phyloP scores from a whole-genome alignment of 2,329 filamentous ascomycete genomes.

The Exophiala mesophila region DNA sequence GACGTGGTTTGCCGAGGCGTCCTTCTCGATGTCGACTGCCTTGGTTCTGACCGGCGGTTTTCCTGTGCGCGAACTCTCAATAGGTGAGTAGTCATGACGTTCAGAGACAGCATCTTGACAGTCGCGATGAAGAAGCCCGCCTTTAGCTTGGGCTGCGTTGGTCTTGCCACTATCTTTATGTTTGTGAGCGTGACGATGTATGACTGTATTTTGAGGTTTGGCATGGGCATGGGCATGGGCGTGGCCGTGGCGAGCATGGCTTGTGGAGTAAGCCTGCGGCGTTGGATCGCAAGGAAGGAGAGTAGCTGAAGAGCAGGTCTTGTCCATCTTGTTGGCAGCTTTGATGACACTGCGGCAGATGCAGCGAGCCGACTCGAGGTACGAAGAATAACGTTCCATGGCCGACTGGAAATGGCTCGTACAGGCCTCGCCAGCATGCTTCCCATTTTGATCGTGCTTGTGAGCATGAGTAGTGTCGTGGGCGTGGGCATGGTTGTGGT shows the following conservation, averaged over 20 bases:
- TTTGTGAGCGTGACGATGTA: background rate
- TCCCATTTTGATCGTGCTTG: conserved; percentile 18
- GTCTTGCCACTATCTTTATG: background rate
- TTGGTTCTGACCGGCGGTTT: background rate
- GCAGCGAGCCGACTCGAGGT: conserved; percentile 25
- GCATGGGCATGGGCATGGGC: background rate
- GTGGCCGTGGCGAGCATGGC: background rate
- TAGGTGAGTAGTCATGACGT: background rate
- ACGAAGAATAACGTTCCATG: conserved; percentile 23
- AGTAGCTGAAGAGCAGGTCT: background rate
- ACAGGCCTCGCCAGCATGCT: conserved; percentile 17
- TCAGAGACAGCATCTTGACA: too few species aligned
- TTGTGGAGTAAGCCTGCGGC: background rate
- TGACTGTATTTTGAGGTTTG: background rate
- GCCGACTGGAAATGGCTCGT: conserved; percentile 21
- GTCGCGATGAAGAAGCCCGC: background rate
- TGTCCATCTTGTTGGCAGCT: background rate
- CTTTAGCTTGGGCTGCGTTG: background rate
- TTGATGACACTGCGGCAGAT: conserved; percentile 17
- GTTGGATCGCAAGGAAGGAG: background rate
- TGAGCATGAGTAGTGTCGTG: conserved; percentile 3
- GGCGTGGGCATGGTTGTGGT: background rate
- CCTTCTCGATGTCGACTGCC: conserved; percentile 4
- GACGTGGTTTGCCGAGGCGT: conserved; percentile 4
- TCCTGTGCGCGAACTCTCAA: background rate